Evolutionary conservation across 352 stramenopile genomes (phyloP).

Genomic region (Phytophthora cactorum): DNA sequence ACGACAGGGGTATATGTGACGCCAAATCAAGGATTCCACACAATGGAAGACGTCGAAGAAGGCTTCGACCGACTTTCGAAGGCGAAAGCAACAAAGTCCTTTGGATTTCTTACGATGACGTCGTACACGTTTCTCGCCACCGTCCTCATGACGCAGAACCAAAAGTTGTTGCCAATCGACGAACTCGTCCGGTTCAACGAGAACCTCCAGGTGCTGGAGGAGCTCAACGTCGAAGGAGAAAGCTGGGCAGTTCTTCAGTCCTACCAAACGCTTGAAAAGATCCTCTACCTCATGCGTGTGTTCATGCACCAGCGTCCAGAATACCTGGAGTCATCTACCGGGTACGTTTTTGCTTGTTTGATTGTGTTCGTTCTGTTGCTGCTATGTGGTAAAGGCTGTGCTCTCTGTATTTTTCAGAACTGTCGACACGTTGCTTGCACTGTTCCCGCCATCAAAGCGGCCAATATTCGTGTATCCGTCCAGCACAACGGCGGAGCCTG

Average conservation of each 20-base stretch:
- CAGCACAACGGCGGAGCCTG: not conserved
- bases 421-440: not conserved
- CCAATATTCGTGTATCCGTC: not conserved
- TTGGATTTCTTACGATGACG: constrained; percentile 11
- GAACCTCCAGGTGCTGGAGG: constrained; percentile 6
- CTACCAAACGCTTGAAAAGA: constrained; percentile 4
- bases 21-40: constrained; percentile 10
- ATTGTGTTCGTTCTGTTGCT: not conserved
- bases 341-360: not conserved
- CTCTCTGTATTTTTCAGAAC: not conserved
- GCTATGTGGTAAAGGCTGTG: not conserved
- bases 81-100: constrained; percentile 12
- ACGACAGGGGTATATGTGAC: not conserved
- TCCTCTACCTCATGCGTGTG: not conserved
- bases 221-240: constrained; percentile 10
- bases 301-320: not conserved
- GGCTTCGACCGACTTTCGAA: constrained; percentile 12
- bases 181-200: constrained; percentile 20
- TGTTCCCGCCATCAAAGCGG: not conserved
- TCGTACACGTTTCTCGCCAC: constrained; percentile 17
- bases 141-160: constrained; percentile 5
- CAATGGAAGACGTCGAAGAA: constrained; percentile 18
- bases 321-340: not conserved
- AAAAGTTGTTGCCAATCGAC: constrained; percentile 5
- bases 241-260: constrained; percentile 16